phyloP scores from a whole-genome alignment of 2,329 filamentous ascomycete species.

The Periconia macrospinosa region DNA sequence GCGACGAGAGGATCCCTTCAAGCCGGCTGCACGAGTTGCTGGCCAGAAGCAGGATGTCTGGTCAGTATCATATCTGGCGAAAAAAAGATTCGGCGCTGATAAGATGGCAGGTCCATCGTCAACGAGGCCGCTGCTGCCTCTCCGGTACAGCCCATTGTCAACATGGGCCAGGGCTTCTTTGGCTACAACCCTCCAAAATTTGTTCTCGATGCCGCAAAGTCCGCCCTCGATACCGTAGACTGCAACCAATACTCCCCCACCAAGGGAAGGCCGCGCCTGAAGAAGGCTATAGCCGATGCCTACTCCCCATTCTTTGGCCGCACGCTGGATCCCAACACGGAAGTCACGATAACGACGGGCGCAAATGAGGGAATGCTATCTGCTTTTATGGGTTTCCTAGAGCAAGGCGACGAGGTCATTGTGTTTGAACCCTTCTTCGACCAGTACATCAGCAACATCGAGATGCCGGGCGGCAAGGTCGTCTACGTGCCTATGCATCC shows the following conservation, averaged over 20 bases:
- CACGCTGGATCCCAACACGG: conserved; percentile 80
- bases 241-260: conserved; percentile 99
- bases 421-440: conserved; percentile 99
- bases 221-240: conserved; percentile 85
- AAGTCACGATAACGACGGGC: conserved; percentile 92
- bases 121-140: conserved; percentile 68
- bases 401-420: conserved; percentile 93
- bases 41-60: conserved; percentile 62
- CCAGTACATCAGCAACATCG: conserved; percentile 98
- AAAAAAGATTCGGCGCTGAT: neutral
- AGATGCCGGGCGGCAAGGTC: conserved; percentile 95
- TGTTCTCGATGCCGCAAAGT: conserved; percentile 87
- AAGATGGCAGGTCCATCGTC: conserved; percentile 59
- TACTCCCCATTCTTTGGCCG: conserved; percentile 90
- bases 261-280: conserved; percentile 86
- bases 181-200: conserved; percentile 94
- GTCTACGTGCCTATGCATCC: conserved; percentile 95
- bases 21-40: conserved; percentile 58
- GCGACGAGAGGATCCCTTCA: conserved; percentile 48
- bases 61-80: conserved; percentile 35
- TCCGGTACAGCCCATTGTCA: conserved; percentile 66
- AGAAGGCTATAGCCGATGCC: conserved; percentile 88
- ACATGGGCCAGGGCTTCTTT: conserved; percentile 76
- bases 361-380: conserved; percentile 92
- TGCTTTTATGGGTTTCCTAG: conserved; percentile 97